Percentiles rank a stretch among this genome's conserved stretches.
These are phyloP conservation scores for Colletotrichum sp. DNA, from an alignment of 2,329 filamentous ascomycete genomes.

Conservation along the genomic window DNA sequence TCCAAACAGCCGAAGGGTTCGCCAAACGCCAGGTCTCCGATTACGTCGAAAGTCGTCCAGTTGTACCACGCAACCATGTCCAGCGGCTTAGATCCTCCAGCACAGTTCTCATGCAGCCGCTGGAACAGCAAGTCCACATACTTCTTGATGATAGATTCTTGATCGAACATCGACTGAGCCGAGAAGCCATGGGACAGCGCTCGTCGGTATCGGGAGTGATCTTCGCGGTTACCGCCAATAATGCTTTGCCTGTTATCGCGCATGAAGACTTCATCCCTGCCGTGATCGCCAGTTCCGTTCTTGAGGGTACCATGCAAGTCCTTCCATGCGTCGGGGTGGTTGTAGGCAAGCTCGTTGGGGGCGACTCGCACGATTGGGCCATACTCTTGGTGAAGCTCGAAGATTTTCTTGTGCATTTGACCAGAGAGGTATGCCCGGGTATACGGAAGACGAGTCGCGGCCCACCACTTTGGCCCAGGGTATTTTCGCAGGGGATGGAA, in stretches of 20 bases:
- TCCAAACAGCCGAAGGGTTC: constrained; percentile 31
- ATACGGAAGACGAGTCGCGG: background rate
- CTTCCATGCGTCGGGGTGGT: constrained; percentile 36
- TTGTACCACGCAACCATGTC: constrained; percentile 22
- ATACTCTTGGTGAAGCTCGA: constrained; percentile 40
- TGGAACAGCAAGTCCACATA: constrained; percentile 34
- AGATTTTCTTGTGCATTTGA: constrained; percentile 26
- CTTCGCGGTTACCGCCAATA: constrained; percentile 8
- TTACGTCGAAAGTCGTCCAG: constrained; percentile 33
- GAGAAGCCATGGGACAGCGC: constrained; percentile 33
- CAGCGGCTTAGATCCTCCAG: background rate
- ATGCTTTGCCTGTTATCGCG: background rate
- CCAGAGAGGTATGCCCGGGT: background rate
- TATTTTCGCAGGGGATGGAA: constrained; percentile 4
- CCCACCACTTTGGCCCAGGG: constrained; percentile 16
- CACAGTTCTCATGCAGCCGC: constrained; percentile 28
- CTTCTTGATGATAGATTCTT: constrained; percentile 23
- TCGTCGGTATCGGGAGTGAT: constrained; percentile 26
- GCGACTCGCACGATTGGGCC: constrained; percentile 51
- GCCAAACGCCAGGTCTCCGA: constrained; percentile 33
- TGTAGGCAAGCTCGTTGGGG: constrained; percentile 52
- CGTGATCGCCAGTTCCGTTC: background rate
- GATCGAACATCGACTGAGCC: constrained; percentile 26
- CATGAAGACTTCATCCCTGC: background rate
- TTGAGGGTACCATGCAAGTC: constrained; percentile 41